Base-by-base conservation (phyloP, 2,329 filamentous ascomycete genomes). In the Sarocladium strictum region DNA sequence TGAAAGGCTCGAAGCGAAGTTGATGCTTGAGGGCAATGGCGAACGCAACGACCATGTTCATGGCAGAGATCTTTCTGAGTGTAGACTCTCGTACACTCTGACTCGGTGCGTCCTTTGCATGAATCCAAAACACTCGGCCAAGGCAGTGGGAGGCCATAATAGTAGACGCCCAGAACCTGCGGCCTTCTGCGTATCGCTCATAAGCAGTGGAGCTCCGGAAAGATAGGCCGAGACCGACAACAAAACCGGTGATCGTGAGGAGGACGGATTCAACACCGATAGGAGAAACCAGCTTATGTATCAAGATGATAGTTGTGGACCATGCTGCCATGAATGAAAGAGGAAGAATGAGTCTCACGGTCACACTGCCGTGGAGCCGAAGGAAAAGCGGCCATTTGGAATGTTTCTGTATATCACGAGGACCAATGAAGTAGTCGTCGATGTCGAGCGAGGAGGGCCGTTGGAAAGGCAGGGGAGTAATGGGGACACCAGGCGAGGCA, bases 101-200 rank as follows among this genome's bases (percentile, higher is more conserved):
- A 32, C 56, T 74, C 54, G 45, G 80, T 73, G 27, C 76, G 75
- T 60, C 86, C 75, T 65, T 89, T 7, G 81, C 76, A 62, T 96
- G 88, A 29, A 96, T 78, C 92, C 92, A 97, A 65, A 94, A 89
- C 10, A 89, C 77, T 21, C 92, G 84, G 61, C 83, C 88, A 61
- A 95, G 74, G 66, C 84, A 73, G 72, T 90, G 75, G 62, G 77
- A 72, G 64, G 87, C 85, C 67, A 78, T 75, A 54, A 77, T 81
- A 61, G 85, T 73, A 55, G 80, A 73, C 1, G 82, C 75, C 82
- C 83, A 86, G 61, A 76, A 81, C 61, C 81, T 82, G 35, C 84
- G 76, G 35, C 84, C 84, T 58, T 87, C 84, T 38, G 75, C 76
- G 64, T 84, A 85, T 60, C 86, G 81, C 69, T 92, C 88, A 61